Evolutionary conservation across 2,329 filamentous ascomycete species (phyloP).

Genomic region (Apiospora rasikravindrae): DNA sequence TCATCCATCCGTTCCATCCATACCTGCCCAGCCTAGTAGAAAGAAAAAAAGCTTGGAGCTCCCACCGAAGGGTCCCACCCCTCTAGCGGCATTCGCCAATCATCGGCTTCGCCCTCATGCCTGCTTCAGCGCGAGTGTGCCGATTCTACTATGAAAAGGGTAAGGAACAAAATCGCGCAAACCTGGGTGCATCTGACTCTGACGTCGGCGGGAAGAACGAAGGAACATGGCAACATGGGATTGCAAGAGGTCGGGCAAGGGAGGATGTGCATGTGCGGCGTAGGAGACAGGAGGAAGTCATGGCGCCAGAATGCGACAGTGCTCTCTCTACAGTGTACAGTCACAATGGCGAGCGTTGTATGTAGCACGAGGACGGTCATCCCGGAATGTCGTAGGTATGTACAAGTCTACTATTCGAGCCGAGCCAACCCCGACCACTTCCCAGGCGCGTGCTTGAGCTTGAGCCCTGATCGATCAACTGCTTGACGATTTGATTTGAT

Average conservation of each 20-base stretch:
- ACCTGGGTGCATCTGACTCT: conserved; percentile 19
- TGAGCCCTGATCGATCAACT: conserved; percentile 8
- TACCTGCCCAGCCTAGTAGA: neutral
- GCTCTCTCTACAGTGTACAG: conserved; percentile 7
- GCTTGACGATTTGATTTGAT: neutral
- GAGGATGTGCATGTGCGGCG: neutral
- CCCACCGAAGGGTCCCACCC: conserved; percentile 15
- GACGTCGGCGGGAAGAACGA: conserved; percentile 16
- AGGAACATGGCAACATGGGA: conserved; percentile 12
- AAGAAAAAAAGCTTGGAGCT: conserved; percentile 20
- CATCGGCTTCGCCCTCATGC: conserved; percentile 19
- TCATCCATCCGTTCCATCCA: conserved; percentile 12
- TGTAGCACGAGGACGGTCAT: neutral
- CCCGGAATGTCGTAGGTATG: neutral
- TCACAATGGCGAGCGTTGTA: neutral
- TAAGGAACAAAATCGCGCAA: conserved; percentile 21
- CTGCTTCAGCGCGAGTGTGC: conserved; percentile 7
- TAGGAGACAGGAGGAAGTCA: neutral
- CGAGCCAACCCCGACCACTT: neutral
- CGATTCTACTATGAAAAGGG: conserved; percentile 10
- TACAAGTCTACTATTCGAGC: neutral
- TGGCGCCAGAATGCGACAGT: conserved; percentile 11
- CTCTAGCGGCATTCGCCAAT: conserved; percentile 18
- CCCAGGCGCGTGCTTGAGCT: neutral
- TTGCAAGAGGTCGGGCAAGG: neutral